Evolutionary conservation across 768 basidiomycete species (phyloP).

Genomic region (Gloeophyllum trabeum): DNA sequence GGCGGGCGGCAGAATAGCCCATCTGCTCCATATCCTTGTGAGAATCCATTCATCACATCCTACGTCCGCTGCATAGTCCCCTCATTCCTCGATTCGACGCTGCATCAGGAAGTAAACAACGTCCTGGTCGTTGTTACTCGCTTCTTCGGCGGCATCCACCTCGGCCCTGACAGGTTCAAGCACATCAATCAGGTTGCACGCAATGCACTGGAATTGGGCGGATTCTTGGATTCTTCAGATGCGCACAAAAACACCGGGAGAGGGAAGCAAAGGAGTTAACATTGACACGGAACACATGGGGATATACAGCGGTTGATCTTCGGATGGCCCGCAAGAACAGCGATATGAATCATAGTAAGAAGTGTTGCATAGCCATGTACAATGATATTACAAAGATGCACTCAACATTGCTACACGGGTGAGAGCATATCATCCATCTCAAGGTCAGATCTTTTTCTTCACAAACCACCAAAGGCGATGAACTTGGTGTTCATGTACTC

Average conservation of each 20-base stretch:
- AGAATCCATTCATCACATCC: constrained; percentile 12
- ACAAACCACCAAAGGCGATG: constrained; percentile 71
- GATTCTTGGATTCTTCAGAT: constrained; percentile 58
- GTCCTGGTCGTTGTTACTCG: constrained; percentile 89
- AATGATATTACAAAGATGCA: background rate
- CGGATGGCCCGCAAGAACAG: too few relatives aligned
- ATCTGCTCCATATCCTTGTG: constrained; percentile 83
- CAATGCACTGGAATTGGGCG: constrained; percentile 80
- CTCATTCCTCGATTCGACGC: background rate
- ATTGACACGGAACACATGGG: too few relatives aligned
- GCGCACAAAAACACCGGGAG: constrained; percentile 1
- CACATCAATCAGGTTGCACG: constrained; percentile 95
- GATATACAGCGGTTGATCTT: too few relatives aligned
- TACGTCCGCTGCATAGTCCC: too few relatives aligned
- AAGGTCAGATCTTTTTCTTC: too few relatives aligned
- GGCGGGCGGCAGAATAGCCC: constrained; percentile 83
- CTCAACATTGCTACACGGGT: too few relatives aligned
- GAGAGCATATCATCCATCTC: too few relatives aligned
- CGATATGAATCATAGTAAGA: background rate
- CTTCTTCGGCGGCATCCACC: constrained; percentile 86
- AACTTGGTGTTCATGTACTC: constrained; percentile 81
- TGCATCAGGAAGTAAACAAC: constrained; percentile 57
- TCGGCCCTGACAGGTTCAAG: constrained; percentile 83
- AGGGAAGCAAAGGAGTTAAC: constrained; percentile 6
- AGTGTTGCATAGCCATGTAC: background rate